phyloP scores from a whole-genome alignment of 208 protist species.

The Crithidia expoeki region DNA sequence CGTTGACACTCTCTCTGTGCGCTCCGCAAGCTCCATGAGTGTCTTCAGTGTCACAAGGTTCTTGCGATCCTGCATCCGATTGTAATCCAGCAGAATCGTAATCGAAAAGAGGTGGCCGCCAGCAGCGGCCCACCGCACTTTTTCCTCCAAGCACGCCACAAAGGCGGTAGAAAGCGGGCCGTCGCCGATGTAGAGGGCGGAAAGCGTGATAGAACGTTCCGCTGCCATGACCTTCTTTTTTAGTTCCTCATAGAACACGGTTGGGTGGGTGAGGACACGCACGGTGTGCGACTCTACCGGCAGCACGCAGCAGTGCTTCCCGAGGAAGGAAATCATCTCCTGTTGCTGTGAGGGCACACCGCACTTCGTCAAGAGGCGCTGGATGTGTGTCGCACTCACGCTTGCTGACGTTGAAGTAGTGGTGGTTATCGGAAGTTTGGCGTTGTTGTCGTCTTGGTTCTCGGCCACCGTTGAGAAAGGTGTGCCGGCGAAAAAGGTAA shows the following conservation, averaged over 20 bases:
- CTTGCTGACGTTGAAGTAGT: too few relatives aligned
- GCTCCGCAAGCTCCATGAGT: slow-evolving; percentile 46
- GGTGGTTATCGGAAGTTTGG: neutral
- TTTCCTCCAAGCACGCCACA: slow-evolving; percentile 55
- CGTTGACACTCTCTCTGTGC: slow-evolving; percentile 18
- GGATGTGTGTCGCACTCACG: slow-evolving; percentile 20
- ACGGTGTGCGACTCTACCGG: slow-evolving; percentile 61
- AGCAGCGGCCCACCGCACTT: slow-evolving; percentile 38
- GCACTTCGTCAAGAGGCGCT: slow-evolving; percentile 1
- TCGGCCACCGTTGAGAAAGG: neutral
- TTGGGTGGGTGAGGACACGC: slow-evolving; percentile 52
- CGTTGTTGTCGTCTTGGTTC: neutral
- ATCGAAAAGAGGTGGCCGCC: slow-evolving; percentile 42
- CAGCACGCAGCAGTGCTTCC: slow-evolving; percentile 59
- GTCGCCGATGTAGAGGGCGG: slow-evolving; percentile 87
- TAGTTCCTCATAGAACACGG: slow-evolving; percentile 75
- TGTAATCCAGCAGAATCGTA: slow-evolving; percentile 80
- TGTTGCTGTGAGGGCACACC: slow-evolving; percentile 37
- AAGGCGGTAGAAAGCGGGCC: slow-evolving; percentile 62
- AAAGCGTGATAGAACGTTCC: slow-evolving; percentile 68
- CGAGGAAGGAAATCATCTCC: slow-evolving; percentile 65
- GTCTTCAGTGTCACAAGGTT: slow-evolving; percentile 61
- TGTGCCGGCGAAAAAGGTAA: slow-evolving; percentile 33
- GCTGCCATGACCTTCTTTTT: slow-evolving; percentile 45
- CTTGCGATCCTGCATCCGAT: slow-evolving; percentile 75